A percentile compares a stretch with the other conserved stretches of the same genome.
These are phyloP conservation scores for Magnusiomyces tetraspermus DNA, from an alignment of 1,139 yeast species.

Conservation along the genomic window DNA sequence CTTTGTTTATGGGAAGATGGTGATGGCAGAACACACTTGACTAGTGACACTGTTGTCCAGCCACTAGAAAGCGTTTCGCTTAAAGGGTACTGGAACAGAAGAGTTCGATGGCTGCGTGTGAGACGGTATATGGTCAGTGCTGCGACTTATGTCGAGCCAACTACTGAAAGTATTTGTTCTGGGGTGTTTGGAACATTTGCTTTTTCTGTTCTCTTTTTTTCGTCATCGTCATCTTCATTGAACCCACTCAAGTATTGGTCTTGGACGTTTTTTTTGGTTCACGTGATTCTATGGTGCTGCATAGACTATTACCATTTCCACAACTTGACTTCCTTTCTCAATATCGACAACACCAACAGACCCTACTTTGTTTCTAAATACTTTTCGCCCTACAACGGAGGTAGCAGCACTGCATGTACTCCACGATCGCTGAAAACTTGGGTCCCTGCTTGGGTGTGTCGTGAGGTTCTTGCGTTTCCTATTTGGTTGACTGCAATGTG, in stretches of 20 bases:
- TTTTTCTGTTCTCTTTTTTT: slow-evolving; percentile 39
- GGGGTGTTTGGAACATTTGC: slow-evolving; percentile 58
- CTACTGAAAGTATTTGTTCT: slow-evolving; percentile 66
- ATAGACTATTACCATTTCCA: slow-evolving; percentile 56
- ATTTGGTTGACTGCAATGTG: slow-evolving; percentile 75
- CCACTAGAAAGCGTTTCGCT: slow-evolving; percentile 48
- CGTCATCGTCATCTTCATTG: no score
- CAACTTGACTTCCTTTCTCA: slow-evolving; percentile 34
- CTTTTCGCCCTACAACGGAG: slow-evolving; percentile 20
- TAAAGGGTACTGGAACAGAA: slow-evolving; percentile 52
- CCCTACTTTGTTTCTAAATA: slow-evolving; percentile 28
- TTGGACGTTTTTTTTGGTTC: slow-evolving; percentile 39
- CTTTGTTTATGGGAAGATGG: slow-evolving; percentile 71
- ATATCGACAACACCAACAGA: slow-evolving; percentile 24
- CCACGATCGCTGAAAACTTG: slow-evolving; percentile 27
- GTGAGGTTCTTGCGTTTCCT: slow-evolving; percentile 73
- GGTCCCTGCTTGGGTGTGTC: slow-evolving; percentile 49
- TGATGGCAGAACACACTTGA: slow-evolving; percentile 61
- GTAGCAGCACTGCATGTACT: slow-evolving; percentile 1
- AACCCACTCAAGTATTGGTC: slow-evolving; percentile 24
- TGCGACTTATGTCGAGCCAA: slow-evolving; percentile 80
- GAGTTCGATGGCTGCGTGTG: slow-evolving; percentile 84
- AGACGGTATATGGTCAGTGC: slow-evolving; percentile 79
- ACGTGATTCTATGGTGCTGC: slow-evolving; percentile 52
- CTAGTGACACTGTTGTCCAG: slow-evolving; percentile 71